Evolutionary conservation across 139 green algal genomes (phyloP).

Genomic region (Prasinococcaceae sp.): DNA sequence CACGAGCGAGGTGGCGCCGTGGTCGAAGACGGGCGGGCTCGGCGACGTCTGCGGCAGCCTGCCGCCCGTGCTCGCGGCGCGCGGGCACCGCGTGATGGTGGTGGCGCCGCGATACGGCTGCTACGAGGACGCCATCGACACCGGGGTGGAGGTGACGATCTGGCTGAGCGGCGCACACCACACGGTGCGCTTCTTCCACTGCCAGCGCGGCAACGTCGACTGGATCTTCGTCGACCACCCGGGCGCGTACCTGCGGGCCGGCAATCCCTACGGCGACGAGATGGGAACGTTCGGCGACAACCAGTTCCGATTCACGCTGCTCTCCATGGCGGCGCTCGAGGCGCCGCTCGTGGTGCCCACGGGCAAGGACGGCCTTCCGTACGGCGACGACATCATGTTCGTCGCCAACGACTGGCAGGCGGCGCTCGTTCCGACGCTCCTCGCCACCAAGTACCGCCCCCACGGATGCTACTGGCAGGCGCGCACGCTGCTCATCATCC

Average conservation of each 20-base stretch:
- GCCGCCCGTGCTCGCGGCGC: conserved; percentile 34
- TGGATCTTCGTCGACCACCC: conserved; percentile 68
- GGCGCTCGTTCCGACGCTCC: conserved; percentile 55
- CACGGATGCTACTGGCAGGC: conserved; percentile 45
- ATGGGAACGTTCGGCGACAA: conserved; percentile 61
- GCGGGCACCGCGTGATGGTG: conserved; percentile 52
- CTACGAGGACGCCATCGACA: conserved; percentile 11
- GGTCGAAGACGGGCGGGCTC: conserved; percentile 74
- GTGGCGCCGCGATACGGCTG: conserved; percentile 4
- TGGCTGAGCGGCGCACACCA: background rate
- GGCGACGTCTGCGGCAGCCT: conserved; percentile 46
- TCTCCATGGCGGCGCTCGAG: conserved; percentile 51
- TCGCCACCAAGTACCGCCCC: conserved; percentile 24
- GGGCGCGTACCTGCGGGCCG: conserved; percentile 37
- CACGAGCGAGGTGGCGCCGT: conserved; percentile 58
- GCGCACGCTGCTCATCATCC: conserved; percentile 51
- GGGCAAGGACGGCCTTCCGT: conserved; percentile 14
- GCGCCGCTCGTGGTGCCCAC: conserved; percentile 50
- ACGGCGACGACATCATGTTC: conserved; percentile 34
- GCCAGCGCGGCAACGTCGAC: conserved; percentile 11
- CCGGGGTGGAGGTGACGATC: background rate
- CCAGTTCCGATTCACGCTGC: conserved; percentile 60
- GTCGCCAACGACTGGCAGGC: conserved; percentile 58
- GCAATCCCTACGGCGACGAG: conserved; percentile 50
- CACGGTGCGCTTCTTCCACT: conserved; percentile 22